Percentiles rank a stretch among this genome's conserved stretches.
These are phyloP conservation scores for Hyphopichia wangnamkhiaoensis DNA, from an alignment of 1,139 yeast genomes.

Conservation along the genomic window DNA sequence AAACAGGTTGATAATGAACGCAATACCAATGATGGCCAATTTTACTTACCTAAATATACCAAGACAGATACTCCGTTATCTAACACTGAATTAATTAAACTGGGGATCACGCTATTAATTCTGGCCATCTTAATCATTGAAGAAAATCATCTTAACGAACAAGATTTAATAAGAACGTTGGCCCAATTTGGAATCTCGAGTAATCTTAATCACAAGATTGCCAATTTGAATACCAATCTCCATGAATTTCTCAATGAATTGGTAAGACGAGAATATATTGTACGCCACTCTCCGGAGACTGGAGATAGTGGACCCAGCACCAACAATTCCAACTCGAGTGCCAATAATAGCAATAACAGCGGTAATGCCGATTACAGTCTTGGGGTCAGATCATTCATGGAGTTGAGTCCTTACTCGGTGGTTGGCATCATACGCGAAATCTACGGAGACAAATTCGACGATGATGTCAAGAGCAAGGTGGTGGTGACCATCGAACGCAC, in stretches of 20 bases:
- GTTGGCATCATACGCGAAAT: constrained; percentile 26
- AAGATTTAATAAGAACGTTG: constrained; percentile 22
- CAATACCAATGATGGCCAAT: constrained; percentile 13
- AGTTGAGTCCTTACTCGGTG: constrained; percentile 34
- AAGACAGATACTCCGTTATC: constrained; percentile 16
- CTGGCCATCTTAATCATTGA: constrained; percentile 31
- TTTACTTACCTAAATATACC: constrained; percentile 17
- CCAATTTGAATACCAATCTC: constrained; percentile 24
- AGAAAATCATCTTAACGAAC: constrained; percentile 36
- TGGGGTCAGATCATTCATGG: constrained; percentile 36
- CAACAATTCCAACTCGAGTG: constrained; percentile 10
- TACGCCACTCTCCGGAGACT: constrained; percentile 11
- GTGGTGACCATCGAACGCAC: constrained; percentile 29
- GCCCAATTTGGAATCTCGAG: constrained; percentile 32
- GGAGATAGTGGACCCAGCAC: constrained; percentile 14
- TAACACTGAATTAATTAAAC: constrained; percentile 30
- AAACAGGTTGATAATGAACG: constrained; percentile 12
- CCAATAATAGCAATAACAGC: too few species aligned
- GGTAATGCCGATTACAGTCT: constrained; percentile 24
- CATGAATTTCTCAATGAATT: constrained; percentile 31
- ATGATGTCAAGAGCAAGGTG: constrained; percentile 19
- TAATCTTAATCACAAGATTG: constrained; percentile 19
- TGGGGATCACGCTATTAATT: constrained; percentile 29
- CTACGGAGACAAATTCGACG: constrained; percentile 29
- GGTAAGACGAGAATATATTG: constrained; percentile 34